phyloP scores from a whole-genome alignment of 2,329 filamentous ascomycete genomes.

The Niveomyces coronatus region DNA sequence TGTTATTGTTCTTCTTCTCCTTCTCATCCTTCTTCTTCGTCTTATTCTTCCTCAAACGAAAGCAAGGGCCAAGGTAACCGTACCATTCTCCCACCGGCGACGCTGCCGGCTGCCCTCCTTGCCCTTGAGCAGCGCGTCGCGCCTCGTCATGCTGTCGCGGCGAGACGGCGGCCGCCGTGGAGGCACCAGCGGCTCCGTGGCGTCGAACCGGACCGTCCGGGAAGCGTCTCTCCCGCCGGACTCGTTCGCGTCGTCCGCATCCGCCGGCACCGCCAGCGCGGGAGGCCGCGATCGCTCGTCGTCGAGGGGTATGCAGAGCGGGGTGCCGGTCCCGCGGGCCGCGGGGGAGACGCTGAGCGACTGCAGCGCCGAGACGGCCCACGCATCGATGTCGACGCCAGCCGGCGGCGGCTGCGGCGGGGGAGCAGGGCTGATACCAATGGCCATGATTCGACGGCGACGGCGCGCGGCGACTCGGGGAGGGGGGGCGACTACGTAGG shows the following conservation, averaged over 20 bases:
- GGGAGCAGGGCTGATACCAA: conserved; percentile 43
- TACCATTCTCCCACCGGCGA: conserved; percentile 93
- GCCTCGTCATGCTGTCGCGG: conserved; percentile 46
- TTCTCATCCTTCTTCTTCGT: too few relatives aligned
- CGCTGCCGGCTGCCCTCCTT: conserved; percentile 83
- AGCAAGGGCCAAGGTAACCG: conserved; percentile 13
- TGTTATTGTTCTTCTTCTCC: too few relatives aligned
- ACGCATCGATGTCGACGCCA: conserved; percentile 52
- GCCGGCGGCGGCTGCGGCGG: conserved; percentile 26
- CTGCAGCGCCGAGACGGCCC: conserved; percentile 50
- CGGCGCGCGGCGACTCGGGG: too few relatives aligned
- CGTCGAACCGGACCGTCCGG: conserved; percentile 15
- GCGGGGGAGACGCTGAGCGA: conserved; percentile 44
- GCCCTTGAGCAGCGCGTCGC: conserved; percentile 73
- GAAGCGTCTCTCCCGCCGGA: conserved; percentile 9
- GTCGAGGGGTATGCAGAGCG: conserved; percentile 69
- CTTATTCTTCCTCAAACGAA: too few relatives aligned
- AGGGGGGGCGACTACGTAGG: too few relatives aligned
- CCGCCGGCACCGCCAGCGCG: too few relatives aligned
- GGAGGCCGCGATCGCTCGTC: too few relatives aligned
- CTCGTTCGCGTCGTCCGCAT: conserved; percentile 9
- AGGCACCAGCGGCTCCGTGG: conserved; percentile 15
- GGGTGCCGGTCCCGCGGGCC: conserved; percentile 49
- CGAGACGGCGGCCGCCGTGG: conserved; percentile 36
- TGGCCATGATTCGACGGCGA: conserved; percentile 41